phyloP scores from a whole-genome alignment of 2,329 filamentous ascomycete species.

The Claviceps sp. region DNA sequence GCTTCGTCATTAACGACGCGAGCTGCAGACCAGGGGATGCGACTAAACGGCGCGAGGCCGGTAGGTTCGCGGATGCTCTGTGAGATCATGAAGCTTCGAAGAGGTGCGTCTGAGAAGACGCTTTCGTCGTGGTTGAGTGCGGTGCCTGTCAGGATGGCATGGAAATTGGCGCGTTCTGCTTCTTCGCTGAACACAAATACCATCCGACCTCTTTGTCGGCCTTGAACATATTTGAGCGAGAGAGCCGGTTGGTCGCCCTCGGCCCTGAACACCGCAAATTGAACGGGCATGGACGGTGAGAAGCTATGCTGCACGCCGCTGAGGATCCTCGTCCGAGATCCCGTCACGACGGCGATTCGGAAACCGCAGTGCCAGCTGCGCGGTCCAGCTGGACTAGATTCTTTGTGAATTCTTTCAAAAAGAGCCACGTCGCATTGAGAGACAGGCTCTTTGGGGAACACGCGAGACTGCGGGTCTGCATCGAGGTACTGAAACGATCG shows the following conservation, averaged over 20 bases:
- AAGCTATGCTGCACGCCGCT: conserved; percentile 63
- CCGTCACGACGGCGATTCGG: conserved; percentile 65
- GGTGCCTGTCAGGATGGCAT: conserved; percentile 61
- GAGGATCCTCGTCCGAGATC: conserved; percentile 61
- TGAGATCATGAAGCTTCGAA: conserved; percentile 51
- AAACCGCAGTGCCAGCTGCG: conserved; percentile 67
- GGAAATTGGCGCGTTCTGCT: conserved; percentile 57
- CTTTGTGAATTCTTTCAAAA: conserved; percentile 57
- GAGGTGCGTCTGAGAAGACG: conserved; percentile 54
- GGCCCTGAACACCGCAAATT: conserved; percentile 63
- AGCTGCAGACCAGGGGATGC: conserved; percentile 50
- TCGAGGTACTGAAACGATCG: conserved; percentile 74
- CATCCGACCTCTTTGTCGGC: conserved; percentile 54
- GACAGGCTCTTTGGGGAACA: conserved; percentile 65
- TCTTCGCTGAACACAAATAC: conserved; percentile 63
- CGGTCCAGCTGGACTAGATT: conserved; percentile 58
- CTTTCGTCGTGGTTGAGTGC: conserved; percentile 54
- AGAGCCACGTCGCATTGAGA: conserved; percentile 58
- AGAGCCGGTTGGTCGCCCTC: conserved; percentile 58
- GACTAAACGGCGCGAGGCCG: conserved; percentile 35
- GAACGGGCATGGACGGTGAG: conserved; percentile 50
- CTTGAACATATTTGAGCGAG: conserved; percentile 56
- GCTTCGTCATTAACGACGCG: conserved; percentile 62
- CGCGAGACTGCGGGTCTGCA: conserved; percentile 49
- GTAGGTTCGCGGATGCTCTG: conserved; percentile 38